Evolutionary conservation across 1,139 yeast species (phyloP), one percentile per base, ranked within the genome.

Genomic region (Debaryomyces sp.): DNA sequence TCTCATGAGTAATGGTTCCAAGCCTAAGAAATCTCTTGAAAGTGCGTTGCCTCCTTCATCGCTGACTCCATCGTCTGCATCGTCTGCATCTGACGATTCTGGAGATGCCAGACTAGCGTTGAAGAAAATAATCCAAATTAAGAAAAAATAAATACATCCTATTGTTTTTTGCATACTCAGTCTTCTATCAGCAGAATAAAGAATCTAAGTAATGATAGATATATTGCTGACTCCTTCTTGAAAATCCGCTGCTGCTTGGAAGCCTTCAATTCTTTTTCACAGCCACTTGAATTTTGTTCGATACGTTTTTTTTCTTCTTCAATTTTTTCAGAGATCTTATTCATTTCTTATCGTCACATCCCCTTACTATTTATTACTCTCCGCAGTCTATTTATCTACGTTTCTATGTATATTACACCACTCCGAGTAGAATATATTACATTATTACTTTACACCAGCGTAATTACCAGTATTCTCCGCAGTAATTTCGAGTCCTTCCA

Each of bases 21-120:
- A 37, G 2, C 36, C 46, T n/a, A 34, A 26, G 15, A 17, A 17
- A 26, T 26, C 18, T 38, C 12, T 23, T 46, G 15, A 35, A 30
- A 12, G 39, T 29, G 13, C 38, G 23, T 13, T 30, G 12, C 8
- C 36, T 1, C 13, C 43, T n/a, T 37, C 45, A 21, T 24, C 52
- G 3, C 43, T 50, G 30, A 37, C 54, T 10, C 45, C 53, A 32
- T 46, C 56, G 18, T 43, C 54, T 12, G 41, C 49, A 18, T 41
- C 54, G n/a, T 22, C 41, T 15, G 26, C 37, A 10, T 18, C 42
- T 23, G 73, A 66, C 15, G 77, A 73, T 52, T 64, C 71, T 34
- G 73, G 74, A 7, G 78, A 73, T 60, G 78, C 78, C 32, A 61
- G 77, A 46, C 60, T 67, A 34, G 78, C 78, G 6, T 68, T 73